Evolutionary conservation across 805 yeast species (phyloP).

Genomic region (Barnettozyma wickerhamii): DNA sequence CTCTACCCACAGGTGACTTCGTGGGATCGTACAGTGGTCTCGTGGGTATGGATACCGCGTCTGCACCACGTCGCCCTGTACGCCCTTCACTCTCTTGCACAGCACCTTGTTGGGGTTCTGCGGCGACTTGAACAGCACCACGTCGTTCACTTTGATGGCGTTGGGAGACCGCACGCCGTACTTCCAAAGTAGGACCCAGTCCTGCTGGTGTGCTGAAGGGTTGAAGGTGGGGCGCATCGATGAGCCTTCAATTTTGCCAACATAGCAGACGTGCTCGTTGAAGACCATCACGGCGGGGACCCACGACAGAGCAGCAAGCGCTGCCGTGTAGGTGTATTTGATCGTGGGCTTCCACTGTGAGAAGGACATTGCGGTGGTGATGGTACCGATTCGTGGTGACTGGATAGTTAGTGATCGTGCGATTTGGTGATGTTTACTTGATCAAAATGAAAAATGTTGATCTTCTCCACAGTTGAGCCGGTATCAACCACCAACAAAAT

Average conservation of each 20-base stretch:
- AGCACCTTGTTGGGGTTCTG: constrained; percentile 69
- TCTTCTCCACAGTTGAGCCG: no score
- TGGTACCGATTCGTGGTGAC: no score
- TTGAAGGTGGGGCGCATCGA: constrained; percentile 91
- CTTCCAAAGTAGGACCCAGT: constrained; percentile 69
- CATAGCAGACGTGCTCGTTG: constrained; percentile 65
- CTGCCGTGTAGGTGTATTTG: constrained; percentile 26
- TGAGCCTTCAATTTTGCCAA: constrained; percentile 70
- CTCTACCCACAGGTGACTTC: constrained; percentile 89
- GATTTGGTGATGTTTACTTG: no score
- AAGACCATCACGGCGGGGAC: constrained; percentile 71
- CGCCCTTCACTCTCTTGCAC: constrained; percentile 75
- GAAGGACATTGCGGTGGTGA: neutral
- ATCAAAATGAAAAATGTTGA: no score
- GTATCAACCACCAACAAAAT: no score
- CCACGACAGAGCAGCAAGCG: constrained; percentile 55
- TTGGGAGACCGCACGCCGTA: constrained; percentile 46
- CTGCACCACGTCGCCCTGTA: constrained; percentile 63
- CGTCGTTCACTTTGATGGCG: constrained; percentile 57
- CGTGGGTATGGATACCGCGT: constrained; percentile 69
- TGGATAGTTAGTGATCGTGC: no score
- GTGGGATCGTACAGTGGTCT: constrained; percentile 56
- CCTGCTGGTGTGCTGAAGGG: constrained; percentile 50
- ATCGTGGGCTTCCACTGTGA: constrained; percentile 9
- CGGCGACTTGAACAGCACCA: constrained; percentile 76